Evolutionary conservation across 2,329 filamentous ascomycete species (phyloP).

Genomic region (Peltaster fructicola): DNA sequence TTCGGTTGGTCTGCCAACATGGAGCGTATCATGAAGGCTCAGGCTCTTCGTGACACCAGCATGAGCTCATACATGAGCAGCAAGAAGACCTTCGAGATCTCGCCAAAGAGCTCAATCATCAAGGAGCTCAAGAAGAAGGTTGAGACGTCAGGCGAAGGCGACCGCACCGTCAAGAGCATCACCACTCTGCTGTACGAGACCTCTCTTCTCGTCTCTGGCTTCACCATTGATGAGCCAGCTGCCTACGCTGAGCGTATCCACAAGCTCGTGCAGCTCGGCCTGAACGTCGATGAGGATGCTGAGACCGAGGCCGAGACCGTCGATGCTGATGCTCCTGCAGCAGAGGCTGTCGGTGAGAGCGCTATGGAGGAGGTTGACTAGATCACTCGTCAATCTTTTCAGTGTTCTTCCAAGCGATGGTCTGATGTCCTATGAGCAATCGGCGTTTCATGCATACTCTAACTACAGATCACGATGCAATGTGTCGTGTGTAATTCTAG

Average conservation of each 20-base stretch:
- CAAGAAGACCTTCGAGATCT: constrained; percentile 99
- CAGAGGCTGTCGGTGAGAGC: constrained; percentile 59
- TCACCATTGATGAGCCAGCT: constrained; percentile 98
- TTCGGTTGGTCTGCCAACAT: constrained; percentile 99
- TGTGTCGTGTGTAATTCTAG: no score
- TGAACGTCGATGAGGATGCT: constrained; percentile 91
- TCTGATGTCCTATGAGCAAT: no score
- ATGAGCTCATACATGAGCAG: constrained; percentile 99
- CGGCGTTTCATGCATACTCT: no score
- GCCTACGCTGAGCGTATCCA: constrained; percentile 98
- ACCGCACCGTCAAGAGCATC: constrained; percentile 98
- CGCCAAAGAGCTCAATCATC: constrained; percentile 93
- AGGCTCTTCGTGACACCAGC: constrained; percentile 97
- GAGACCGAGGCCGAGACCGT: constrained; percentile 46
- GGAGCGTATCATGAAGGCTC: constrained; percentile 99
- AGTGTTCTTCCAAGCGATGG: no score
- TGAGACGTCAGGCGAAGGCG: constrained; percentile 90
- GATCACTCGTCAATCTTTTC: no score
- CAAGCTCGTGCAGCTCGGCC: constrained; percentile 94
- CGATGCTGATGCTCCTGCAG: constrained; percentile 39
- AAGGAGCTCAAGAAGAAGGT: constrained; percentile 99
- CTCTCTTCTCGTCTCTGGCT: constrained; percentile 91
- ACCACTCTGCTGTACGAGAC: constrained; percentile 98
- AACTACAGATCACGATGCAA: no score
- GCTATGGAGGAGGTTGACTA: constrained; percentile 99